Evolutionary conservation across 306 rosid species (phyloP), one percentile per base, ranked within the genome.

Genomic region (Alnus rubra): DNA sequence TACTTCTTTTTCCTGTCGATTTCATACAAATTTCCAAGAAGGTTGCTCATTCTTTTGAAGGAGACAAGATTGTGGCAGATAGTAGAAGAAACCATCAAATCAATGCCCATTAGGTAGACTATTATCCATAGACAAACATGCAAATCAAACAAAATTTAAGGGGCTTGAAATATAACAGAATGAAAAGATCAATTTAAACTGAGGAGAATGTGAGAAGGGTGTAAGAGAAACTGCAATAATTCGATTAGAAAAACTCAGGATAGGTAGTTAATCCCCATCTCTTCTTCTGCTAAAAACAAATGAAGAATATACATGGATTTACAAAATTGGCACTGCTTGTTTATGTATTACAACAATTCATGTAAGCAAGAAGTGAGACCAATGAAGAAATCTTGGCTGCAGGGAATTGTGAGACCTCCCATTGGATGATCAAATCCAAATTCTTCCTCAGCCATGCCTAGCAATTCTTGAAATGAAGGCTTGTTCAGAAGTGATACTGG

Each of bases 331-430:
- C 31, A 39, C 51, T 67, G 33, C 50, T 67, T 3, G 3, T 39
- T n/a, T 18, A 53, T 15, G 3, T 8, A 47, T 73, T 48, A 48
- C 31, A 72, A 48, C 28, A 23, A 23, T 71, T 28, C 65, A 30
- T 64, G 31, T 53, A 85, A 64, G 50, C 59, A 37, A 69, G 86
- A 81, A 60, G 83, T 76, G 80, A 85, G 75, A 75, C 76, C 58
- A 77, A 77, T 23, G 35, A 88, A 88, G 9, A 72, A 39, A 47
- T 88, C 84, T 83, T 85, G 80, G 9, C 60, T 69, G 88, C 89
- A 88, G 13, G 89, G 89, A 70, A 85, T 88, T 9, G 82, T 83
- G 31, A 85, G 86, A 30, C 87, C 91, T 14, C 89, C 89, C 69
- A 63, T 82, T 13, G 84, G 89, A 76, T 88, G 86, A 74, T 69